Conservation (phyloP, 2,329 filamentous ascomycete genomes). For the Sodiomyces alkalinus region DNA sequence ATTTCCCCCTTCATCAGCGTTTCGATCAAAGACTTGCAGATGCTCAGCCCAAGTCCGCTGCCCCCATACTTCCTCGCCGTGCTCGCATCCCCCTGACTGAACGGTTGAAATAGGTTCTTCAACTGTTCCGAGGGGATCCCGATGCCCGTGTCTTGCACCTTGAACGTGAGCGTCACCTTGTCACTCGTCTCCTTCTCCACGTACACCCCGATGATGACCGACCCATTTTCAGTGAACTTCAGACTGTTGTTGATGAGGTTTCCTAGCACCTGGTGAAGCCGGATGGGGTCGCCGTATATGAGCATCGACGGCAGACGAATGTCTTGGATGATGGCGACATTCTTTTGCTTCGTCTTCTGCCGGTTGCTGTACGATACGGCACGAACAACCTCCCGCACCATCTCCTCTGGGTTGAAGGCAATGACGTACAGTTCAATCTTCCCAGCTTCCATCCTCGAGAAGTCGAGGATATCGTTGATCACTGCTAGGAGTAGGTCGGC, state of each 20-base stretch:
- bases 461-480: conserved; percentile 93
- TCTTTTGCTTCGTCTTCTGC: conserved; percentile 45
- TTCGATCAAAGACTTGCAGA: conserved; percentile 89
- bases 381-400: conserved; percentile 51
- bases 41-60: conserved; percentile 79
- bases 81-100: conserved; percentile 82
- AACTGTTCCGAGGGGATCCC: conserved; percentile 74
- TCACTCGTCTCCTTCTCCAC: conserved; percentile 57
- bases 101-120: conserved; percentile 78
- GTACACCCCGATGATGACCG: conserved; percentile 67
- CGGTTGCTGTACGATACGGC: conserved; percentile 52
- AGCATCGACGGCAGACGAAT: conserved; percentile 63
- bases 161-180: conserved; percentile 63
- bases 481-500: conserved; percentile 79
- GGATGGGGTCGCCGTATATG: conserved; percentile 50
- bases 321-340: conserved; percentile 51
- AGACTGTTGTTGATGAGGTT: conserved; percentile 88
- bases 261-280: conserved; percentile 53
- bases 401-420: conserved; percentile 51
- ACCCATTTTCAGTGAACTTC: conserved; percentile 82
- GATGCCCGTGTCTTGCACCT: conserved; percentile 80
- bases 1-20: conserved; percentile 83
- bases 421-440: conserved; percentile 69
- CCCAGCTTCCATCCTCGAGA: conserved; percentile 84
- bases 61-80: conserved; percentile 85